A percentile compares a stretch with the other conserved stretches of the same genome.
phyloP scores from a whole-genome alignment of 2,329 filamentous ascomycete species.

The Fusarium mundagurra region DNA sequence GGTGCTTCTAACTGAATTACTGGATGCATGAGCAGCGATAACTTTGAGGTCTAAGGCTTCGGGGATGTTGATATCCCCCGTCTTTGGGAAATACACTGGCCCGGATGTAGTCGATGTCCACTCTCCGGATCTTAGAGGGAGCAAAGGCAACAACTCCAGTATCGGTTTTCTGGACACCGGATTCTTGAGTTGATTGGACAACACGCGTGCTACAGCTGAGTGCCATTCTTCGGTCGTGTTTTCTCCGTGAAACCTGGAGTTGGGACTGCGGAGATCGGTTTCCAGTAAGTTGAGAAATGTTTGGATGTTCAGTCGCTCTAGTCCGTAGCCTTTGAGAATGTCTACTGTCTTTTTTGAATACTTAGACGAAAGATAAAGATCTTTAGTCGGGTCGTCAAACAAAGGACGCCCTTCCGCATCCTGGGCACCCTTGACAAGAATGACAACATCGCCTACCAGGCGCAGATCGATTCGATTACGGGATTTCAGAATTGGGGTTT shows the following conservation, averaged over 20 bases:
- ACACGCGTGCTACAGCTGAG: background rate
- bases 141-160: slow-evolving; percentile 2
- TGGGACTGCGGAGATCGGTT: background rate
- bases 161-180: accelerated
- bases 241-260: accelerated
- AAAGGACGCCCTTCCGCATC: slow-evolving; percentile 6
- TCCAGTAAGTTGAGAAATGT: background rate
- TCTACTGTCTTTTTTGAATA: background rate
- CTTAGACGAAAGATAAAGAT: slow-evolving; percentile 7
- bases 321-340: slow-evolving; percentile 3
- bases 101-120: background rate
- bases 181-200: background rate
- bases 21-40: background rate
- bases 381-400: background rate
- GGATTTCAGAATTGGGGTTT: background rate
- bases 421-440: background rate
- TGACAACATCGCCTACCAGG: background rate
- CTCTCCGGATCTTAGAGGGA: background rate
- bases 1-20: background rate
- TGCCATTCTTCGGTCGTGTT: background rate
- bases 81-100: slow-evolving; percentile 17
- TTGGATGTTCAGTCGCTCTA: accelerated
- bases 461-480: background rate
- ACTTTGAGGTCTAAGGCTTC: background rate
- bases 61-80: background rate